Conservation (phyloP, 345 rosid genomes). For the Eucalyptus pumila region DNA sequence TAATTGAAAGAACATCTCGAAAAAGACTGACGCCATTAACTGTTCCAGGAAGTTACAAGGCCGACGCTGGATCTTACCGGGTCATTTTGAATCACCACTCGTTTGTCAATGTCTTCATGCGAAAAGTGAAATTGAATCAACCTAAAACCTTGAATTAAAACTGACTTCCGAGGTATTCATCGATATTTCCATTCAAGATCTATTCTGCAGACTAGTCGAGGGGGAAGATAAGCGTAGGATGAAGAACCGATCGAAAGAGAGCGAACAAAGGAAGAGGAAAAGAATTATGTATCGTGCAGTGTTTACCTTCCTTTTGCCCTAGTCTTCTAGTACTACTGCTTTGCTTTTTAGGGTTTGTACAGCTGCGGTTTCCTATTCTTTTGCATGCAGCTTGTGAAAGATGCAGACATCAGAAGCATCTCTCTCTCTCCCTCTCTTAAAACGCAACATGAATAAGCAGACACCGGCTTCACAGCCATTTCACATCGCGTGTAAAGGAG, state of each 20-base stretch:
- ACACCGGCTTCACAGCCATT: neutral
- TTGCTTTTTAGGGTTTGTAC: neutral
- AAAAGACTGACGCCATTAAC: neutral
- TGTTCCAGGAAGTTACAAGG: neutral
- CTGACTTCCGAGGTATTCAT: neutral
- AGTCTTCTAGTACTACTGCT: neutral
- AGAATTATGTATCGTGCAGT: neutral
- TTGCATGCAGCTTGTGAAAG: neutral
- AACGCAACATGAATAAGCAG: neutral
- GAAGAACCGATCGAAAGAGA: neutral
- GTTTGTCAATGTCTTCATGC: neutral
- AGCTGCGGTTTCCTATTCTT: neutral
- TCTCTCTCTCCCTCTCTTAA: neutral
- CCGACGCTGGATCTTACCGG: neutral
- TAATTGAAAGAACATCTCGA: neutral
- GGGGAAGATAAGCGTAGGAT: neutral
- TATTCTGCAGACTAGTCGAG: neutral
- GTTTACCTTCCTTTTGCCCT: neutral
- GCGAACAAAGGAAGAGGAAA: neutral
- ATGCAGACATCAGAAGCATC: neutral
- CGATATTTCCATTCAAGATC: neutral
- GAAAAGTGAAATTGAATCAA: neutral
- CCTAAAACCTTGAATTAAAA: neutral
- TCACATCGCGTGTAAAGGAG: neutral
- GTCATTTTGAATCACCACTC: neutral